Evolutionary conservation across 768 basidiomycete species (phyloP), one percentile per base, ranked within the genome.

Genomic region (Macrolepiota albuminosa): DNA sequence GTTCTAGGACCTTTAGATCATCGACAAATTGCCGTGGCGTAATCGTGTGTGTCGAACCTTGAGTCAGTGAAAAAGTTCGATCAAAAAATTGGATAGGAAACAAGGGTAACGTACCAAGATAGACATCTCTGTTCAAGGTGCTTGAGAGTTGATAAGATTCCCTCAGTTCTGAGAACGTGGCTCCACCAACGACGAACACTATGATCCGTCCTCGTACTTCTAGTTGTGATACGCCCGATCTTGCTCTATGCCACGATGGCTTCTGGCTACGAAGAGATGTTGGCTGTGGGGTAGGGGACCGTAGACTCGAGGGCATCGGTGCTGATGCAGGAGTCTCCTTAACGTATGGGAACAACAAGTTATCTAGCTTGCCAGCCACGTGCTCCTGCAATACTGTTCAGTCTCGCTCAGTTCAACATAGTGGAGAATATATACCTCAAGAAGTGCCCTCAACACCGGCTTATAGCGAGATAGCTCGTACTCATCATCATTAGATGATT

Each of bases 391-490:
- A 33, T 62, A 40, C 11, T 13, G 7, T 24, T 58, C 53, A 62
- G 42, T 37, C 24, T 33, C 6, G 31, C 24, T 31, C 8, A 3
- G 18, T n/a, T 39, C 8, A 13, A n/a, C 13, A 54, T 37, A 26
- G 46, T 33, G 11, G 21, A 49, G 43, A 29, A 31, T 24, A 26
- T 69, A 14, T 70, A 95, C 95, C 80, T 97, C 93, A 21, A 99
- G 74, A 61, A 98, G 81, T 3, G 86, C 83, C 64, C 83, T 85
- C 33, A 98, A 70, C 2, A 87, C 75, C 7, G 97, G 97, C 68
- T 90, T 94, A 75, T 85, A 99, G 60, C 97, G 84, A 18, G 96
- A 98, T 36, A 99, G 83, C 64, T 98, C 96, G 69, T 98, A 99
- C 67, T 97, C 95, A 61, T 96, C 95, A n/a, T 93, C 93, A n/a